Evolutionary conservation across 129 eudicot species (phyloP).

Genomic region (Centrapalus pauciflorus): DNA sequence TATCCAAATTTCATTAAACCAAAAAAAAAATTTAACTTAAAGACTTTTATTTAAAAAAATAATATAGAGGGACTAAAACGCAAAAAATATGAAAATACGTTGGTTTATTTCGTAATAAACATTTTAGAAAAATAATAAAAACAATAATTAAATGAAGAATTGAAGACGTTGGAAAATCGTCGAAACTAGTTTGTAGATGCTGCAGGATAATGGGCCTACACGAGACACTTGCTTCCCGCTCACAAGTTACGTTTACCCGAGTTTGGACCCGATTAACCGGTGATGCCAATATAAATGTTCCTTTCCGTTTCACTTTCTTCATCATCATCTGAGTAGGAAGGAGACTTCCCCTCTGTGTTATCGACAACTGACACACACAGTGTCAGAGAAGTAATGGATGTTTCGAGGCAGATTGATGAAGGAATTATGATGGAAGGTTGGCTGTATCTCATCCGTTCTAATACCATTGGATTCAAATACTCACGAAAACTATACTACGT

Average conservation of each 20-base stretch:
- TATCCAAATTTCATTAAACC: too few species aligned
- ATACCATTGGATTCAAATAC: constrained; percentile 51
- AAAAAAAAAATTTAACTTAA: too few species aligned
- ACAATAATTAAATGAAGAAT: too few species aligned
- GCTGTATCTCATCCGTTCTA: constrained; percentile 60
- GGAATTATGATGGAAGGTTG: constrained; percentile 59
- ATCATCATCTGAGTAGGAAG: too few species aligned
- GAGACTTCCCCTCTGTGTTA: too few species aligned
- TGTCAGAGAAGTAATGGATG: constrained; percentile 34
- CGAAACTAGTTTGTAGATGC: too few species aligned
- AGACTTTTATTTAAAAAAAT: too few species aligned
- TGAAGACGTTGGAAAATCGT: too few species aligned
- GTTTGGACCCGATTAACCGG: neutral
- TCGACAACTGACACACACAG: neutral
- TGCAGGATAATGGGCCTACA: neutral
- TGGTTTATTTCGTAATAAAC: too few species aligned
- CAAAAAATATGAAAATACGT: too few species aligned
- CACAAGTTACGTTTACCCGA: constrained; percentile 4
- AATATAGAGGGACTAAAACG: too few species aligned
- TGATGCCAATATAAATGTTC: neutral
- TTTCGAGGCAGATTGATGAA: constrained; percentile 35
- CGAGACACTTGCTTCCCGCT: constrained; percentile 7
- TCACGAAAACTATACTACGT: constrained; percentile 56
- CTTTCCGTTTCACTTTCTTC: neutral
- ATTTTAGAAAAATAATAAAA: too few species aligned